Conservation (phyloP, 2,329 filamentous ascomycete species). For the Phyllosticta ampelicida region DNA sequence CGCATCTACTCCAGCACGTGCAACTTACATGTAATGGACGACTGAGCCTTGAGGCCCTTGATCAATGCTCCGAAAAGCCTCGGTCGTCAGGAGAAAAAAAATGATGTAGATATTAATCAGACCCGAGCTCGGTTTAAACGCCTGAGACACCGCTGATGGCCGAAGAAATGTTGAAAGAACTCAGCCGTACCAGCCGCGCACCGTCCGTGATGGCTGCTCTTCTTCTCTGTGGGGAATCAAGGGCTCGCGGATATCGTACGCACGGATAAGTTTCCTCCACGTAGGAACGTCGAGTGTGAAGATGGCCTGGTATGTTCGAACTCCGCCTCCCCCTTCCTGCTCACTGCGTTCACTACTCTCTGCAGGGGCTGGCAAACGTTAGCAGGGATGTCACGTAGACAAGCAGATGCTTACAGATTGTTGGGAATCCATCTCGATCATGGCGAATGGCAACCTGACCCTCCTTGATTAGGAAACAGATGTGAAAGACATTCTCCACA, state of each 20-base stretch:
- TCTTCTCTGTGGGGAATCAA: slow-evolving; percentile 78
- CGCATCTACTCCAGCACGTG: background rate
- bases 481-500: slow-evolving; percentile 93
- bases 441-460: slow-evolving; percentile 63
- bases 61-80: background rate
- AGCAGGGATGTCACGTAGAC: background rate
- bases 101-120: background rate
- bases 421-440: slow-evolving; percentile 65
- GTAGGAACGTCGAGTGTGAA: slow-evolving; percentile 76
- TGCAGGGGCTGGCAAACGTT: slow-evolving; percentile 27
- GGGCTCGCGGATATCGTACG: slow-evolving; percentile 63
- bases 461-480: slow-evolving; percentile 87
- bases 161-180: background rate
- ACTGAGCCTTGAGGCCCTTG: background rate
- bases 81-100: background rate
- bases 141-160: background rate
- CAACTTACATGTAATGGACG: background rate
- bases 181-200: slow-evolving; percentile 56
- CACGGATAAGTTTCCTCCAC: slow-evolving; percentile 68
- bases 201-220: slow-evolving; percentile 40
- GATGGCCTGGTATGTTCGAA: slow-evolving; percentile 63
- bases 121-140: background rate
- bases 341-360: slow-evolving; percentile 39
- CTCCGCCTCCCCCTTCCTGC: slow-evolving; percentile 46
- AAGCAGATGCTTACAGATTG: slow-evolving; percentile 53